A percentile compares a stretch with the other conserved stretches of the same genome.
Evolutionary conservation across 805 yeast species (phyloP).

Genomic region (Saturnispora mendoncae): DNA sequence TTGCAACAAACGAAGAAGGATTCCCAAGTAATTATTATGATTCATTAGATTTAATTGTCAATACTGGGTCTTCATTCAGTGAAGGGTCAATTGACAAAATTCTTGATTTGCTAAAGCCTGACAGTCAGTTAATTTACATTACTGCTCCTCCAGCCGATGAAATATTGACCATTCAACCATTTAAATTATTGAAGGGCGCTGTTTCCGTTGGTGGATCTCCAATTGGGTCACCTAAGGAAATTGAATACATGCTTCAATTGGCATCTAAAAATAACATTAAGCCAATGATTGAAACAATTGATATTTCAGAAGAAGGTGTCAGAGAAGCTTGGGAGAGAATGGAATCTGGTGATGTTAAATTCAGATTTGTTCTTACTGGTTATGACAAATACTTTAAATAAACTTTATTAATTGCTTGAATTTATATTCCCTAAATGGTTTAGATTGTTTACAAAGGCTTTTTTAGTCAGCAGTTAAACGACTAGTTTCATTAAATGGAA

Average conservation of each 20-base stretch:
- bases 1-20: slow-evolving; percentile 44
- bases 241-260: slow-evolving; percentile 36
- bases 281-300: slow-evolving; percentile 44
- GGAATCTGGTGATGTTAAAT: slow-evolving; percentile 40
- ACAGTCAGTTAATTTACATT: slow-evolving; percentile 25
- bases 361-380: slow-evolving; percentile 43
- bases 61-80: slow-evolving; percentile 38
- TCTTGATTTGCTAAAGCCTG: slow-evolving; percentile 21
- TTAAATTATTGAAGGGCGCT: slow-evolving; percentile 27
- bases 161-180: slow-evolving; percentile 27
- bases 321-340: slow-evolving; percentile 37
- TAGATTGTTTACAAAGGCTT: too few species aligned
- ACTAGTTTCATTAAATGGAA: too few species aligned
- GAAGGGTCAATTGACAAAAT: slow-evolving; percentile 23
- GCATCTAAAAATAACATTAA: slow-evolving; percentile 38
- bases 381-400: slow-evolving; percentile 29
- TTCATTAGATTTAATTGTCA: slow-evolving; percentile 38
- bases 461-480: too few species aligned
- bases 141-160: slow-evolving; percentile 31
- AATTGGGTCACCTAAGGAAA: slow-evolving; percentile 39
- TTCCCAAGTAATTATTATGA: slow-evolving; percentile 31
- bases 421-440: too few species aligned
- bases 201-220: slow-evolving; percentile 28
- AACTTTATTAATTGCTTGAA: not conserved
- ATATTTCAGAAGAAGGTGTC: slow-evolving; percentile 35